Evolutionary conservation across 768 basidiomycete genomes (phyloP), one percentile per base, ranked within the genome.

Genomic region (Porpolomopsis calyptriformis): DNA sequence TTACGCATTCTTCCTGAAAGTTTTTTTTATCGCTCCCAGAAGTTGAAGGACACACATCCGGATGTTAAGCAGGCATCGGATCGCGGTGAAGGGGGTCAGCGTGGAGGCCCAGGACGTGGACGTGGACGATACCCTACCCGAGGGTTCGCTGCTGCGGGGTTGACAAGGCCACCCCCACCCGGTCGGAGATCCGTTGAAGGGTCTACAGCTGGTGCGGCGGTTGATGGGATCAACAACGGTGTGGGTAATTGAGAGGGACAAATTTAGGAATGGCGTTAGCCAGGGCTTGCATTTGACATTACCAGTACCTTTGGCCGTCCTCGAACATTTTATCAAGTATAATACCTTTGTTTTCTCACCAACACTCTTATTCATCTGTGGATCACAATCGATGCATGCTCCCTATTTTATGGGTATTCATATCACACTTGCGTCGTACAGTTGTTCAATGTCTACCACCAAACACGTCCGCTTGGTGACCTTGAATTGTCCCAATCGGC

Each of bases 61-160:
- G 80, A 85, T 52, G 77, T 88, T 23, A 80, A 77, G 57, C 75
- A 83, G 53, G 85, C 86, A 22, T 75, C 72, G n/a, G 84, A 74
- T n/a, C n/a, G n/a, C 44, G 67, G 70, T 44, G 72, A 73, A 51
- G 64, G 63, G 4, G 70, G 67, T 20, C 60, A 65, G 1, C 59
- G 60, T 52, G 57, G 69, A 49, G 58, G 62, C 49, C 50, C 71
- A 18, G 55, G 61, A 12, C 67, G 77, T 18, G 69, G 77, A 12
- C 71, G 82, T 2, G 72, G 74, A 2, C 70, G 80, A 22, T 87
- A 70, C 55, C 80, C 74, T n/a, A 71, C 76, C 10, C 68, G 84
- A 49, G 77, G 76, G 10, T 73, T 87, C 44, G 74, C 78, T 3
- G 78, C 79, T 7, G 85, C 83, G 12, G 86, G 86, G 3, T 64